Conservation (phyloP, 1,284 basidiomycete genomes). For the Flammula alnicola region DNA sequence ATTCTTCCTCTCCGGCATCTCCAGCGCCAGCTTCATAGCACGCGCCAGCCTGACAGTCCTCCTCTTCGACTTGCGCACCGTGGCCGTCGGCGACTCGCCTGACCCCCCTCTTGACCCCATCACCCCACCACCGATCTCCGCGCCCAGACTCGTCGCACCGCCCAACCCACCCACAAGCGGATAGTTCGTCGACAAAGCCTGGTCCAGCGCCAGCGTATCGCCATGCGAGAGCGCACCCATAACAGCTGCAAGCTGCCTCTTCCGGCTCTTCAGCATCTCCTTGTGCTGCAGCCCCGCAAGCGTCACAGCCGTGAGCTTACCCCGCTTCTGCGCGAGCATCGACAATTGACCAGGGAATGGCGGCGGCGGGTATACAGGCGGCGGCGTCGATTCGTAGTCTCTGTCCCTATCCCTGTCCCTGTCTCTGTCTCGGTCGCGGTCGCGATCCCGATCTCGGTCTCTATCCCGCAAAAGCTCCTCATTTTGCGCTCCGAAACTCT, state of each 20-base stretch:
- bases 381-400: conserved; percentile 18
- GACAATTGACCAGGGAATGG: conserved; percentile 30
- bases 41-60: conserved; percentile 47
- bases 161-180: conserved; percentile 41
- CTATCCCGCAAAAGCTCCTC: conserved; percentile 17
- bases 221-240: conserved; percentile 65
- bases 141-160: conserved; percentile 15
- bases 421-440: conserved; percentile 21
- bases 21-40: conserved; percentile 35
- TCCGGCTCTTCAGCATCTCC: conserved; percentile 68
- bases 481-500: conserved; percentile 4
- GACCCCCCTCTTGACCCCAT: conserved; percentile 4
- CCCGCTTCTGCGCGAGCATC: conserved; percentile 42
- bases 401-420: conserved; percentile 21
- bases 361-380: conserved; percentile 26
- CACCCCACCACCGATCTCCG: background rate
- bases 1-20: conserved; percentile 33
- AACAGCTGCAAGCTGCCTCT: conserved; percentile 68
- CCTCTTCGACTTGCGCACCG: conserved; percentile 45
- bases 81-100: conserved; percentile 26
- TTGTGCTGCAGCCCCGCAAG: conserved; percentile 75
- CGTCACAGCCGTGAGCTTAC: conserved; percentile 61
- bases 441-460: conserved; percentile 31
- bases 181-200: conserved; percentile 68
- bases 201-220: conserved; percentile 73